These are phyloP conservation scores for Paraglomus occultum DNA, from an alignment of 192 early-diverging fungal genomes.

Conservation along the genomic window DNA sequence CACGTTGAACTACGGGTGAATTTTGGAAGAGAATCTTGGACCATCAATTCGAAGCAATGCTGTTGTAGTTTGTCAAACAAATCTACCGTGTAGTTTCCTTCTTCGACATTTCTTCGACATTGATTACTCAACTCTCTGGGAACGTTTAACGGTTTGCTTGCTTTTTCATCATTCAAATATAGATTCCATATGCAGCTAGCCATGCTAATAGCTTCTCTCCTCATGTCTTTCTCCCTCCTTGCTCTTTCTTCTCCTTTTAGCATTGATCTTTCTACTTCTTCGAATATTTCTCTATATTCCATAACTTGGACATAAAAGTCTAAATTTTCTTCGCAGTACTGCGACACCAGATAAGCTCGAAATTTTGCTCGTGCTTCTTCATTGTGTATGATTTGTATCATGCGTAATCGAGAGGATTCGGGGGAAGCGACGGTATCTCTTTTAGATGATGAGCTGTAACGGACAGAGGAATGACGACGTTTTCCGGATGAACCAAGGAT, in stretches of 20 bases:
- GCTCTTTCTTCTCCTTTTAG: too few relatives aligned
- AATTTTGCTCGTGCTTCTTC: slow-evolving; percentile 17
- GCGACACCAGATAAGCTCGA: slow-evolving; percentile 18
- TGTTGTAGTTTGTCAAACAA: slow-evolving; percentile 31
- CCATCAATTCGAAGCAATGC: slow-evolving; percentile 30
- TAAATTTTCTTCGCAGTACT: slow-evolving; percentile 31
- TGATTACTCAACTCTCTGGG: slow-evolving; percentile 15
- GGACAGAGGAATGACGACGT: background rate
- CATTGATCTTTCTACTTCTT: background rate
- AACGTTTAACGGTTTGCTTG: slow-evolving; percentile 27
- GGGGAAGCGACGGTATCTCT: background rate
- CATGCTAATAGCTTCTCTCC: background rate
- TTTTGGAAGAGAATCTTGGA: slow-evolving; percentile 32
- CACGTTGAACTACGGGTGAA: slow-evolving; percentile 17
- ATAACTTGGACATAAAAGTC: slow-evolving; percentile 27
- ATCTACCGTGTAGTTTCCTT: background rate
- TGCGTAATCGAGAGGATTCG: slow-evolving; percentile 19
- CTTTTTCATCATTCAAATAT: slow-evolving; percentile 26
- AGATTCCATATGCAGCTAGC: slow-evolving; percentile 20
- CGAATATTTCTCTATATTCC: slow-evolving; percentile 18
- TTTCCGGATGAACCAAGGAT: background rate
- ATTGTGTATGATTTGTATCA: slow-evolving; percentile 22
- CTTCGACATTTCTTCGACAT: slow-evolving; percentile 18
- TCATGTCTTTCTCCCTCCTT: too few relatives aligned
- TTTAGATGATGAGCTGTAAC: background rate